A percentile compares a stretch with the other conserved stretches of the same genome.
phyloP scores from a whole-genome alignment of 768 basidiomycete species.

The Termitomyces sp. region DNA sequence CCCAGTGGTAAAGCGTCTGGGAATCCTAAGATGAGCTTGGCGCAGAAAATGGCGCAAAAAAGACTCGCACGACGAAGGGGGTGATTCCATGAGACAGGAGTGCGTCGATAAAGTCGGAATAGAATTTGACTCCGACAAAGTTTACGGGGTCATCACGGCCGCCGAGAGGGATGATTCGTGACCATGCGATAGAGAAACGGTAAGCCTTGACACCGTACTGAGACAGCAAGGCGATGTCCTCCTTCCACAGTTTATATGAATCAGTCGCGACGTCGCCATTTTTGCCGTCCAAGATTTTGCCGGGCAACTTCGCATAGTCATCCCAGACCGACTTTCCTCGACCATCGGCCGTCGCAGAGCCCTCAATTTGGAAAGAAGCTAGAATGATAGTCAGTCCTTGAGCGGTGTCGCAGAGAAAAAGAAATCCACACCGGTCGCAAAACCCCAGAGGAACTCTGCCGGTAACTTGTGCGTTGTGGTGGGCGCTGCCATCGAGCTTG shows the following conservation, averaged over 20 bases:
- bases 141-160: slow-evolving; percentile 72
- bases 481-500: slow-evolving; percentile 25
- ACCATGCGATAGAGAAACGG: slow-evolving; percentile 75
- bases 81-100: slow-evolving; percentile 57
- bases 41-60: background rate
- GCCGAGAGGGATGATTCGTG: slow-evolving; percentile 67
- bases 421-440: slow-evolving; percentile 51
- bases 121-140: slow-evolving; percentile 61
- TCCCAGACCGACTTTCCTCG: slow-evolving; percentile 75
- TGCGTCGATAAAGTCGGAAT: slow-evolving; percentile 65
- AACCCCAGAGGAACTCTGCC: slow-evolving; percentile 63
- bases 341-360: slow-evolving; percentile 51
- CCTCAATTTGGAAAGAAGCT: slow-evolving; percentile 76
- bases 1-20: slow-evolving; percentile 75
- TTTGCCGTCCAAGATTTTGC: slow-evolving; percentile 63
- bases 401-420: background rate
- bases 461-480: slow-evolving; percentile 36
- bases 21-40: background rate
- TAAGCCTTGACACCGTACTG: slow-evolving; percentile 66
- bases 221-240: slow-evolving; percentile 58
- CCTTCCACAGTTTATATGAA: slow-evolving; percentile 63
- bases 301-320: slow-evolving; percentile 57
- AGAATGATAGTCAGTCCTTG: background rate
- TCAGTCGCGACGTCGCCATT: slow-evolving; percentile 68
- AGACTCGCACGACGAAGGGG: slow-evolving; percentile 46